Evolutionary conservation across 148 eudicot species (phyloP).

Genomic region (Silene uniflora): DNA sequence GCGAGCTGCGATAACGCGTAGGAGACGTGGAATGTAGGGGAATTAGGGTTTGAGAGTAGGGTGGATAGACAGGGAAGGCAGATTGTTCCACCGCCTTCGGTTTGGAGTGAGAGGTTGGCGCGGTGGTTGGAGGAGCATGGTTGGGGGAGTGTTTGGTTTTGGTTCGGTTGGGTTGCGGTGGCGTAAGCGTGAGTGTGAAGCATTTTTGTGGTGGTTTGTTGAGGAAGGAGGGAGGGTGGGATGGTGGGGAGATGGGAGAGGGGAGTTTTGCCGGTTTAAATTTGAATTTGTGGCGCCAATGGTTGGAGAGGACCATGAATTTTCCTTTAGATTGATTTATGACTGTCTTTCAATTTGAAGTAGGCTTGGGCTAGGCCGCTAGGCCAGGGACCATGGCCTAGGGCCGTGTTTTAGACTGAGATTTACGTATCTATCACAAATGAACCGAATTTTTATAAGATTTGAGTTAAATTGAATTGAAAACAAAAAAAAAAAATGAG

Average conservation of each 20-base stretch:
- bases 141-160: neutral
- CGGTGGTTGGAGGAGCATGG: constrained; percentile 64
- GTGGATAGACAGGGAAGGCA: constrained; percentile 84
- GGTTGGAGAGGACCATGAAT: too few relatives aligned
- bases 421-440: too few relatives aligned
- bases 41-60: constrained; percentile 59
- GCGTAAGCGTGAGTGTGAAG: neutral
- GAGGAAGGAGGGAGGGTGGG: too few relatives aligned
- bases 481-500: too few relatives aligned
- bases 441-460: too few relatives aligned
- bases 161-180: neutral
- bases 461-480: too few relatives aligned
- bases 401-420: too few relatives aligned
- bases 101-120: constrained; percentile 45
- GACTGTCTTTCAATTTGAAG: too few relatives aligned
- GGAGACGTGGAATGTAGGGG: constrained; percentile 78
- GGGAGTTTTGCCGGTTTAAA: neutral
- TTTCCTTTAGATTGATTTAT: too few relatives aligned
- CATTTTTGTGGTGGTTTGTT: neutral
- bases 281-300: neutral
- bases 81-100: constrained; percentile 60
- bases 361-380: too few relatives aligned
- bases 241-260: too few relatives aligned
- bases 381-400: too few relatives aligned
- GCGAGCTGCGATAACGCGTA: constrained; percentile 92